A percentile compares a stretch with the other conserved stretches of the same genome.
These are phyloP conservation scores for Alternaria triticina DNA, from an alignment of 2,329 filamentous ascomycete genomes.

Conservation along the genomic window DNA sequence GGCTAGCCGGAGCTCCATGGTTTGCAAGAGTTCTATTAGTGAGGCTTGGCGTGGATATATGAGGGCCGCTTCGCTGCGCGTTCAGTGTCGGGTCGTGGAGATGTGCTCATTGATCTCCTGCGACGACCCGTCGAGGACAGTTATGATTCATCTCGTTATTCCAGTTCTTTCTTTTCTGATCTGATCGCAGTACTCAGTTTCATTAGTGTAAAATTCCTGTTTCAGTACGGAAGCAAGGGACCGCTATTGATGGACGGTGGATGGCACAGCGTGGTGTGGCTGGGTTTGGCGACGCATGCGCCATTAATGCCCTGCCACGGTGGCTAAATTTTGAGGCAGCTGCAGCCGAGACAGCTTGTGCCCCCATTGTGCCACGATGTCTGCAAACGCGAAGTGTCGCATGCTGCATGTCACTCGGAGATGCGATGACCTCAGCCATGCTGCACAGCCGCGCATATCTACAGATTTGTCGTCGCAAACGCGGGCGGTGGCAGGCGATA, in stretches of 20 bases:
- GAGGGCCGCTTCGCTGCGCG: slow-evolving; percentile 11
- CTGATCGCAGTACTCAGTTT: not conserved
- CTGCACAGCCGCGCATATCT: not conserved
- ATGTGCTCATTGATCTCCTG: not conserved
- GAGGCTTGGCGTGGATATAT: slow-evolving; percentile 33
- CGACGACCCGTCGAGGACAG: not conserved
- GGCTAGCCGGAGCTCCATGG: slow-evolving; percentile 28
- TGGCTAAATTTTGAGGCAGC: slow-evolving; percentile 4
- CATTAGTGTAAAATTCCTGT: not conserved
- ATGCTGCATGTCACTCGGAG: not conserved
- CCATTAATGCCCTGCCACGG: slow-evolving; percentile 22
- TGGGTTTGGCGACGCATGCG: slow-evolving; percentile 26
- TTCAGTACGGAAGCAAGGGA: not conserved
- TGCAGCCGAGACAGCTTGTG: not conserved
- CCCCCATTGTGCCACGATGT: not conserved
- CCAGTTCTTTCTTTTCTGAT: not conserved
- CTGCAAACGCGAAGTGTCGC: not conserved
- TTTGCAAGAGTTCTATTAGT: slow-evolving; percentile 22
- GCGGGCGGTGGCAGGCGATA: not conserved
- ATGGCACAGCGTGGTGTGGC: slow-evolving; percentile 9
- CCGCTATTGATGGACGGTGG: slow-evolving; percentile 8
- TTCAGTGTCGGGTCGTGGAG: not conserved
- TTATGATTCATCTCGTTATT: not conserved
- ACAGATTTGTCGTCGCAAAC: not conserved
- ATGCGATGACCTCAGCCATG: not conserved